phyloP scores from a whole-genome alignment of 2,329 filamentous ascomycete species.

The Aspergillus candidus region DNA sequence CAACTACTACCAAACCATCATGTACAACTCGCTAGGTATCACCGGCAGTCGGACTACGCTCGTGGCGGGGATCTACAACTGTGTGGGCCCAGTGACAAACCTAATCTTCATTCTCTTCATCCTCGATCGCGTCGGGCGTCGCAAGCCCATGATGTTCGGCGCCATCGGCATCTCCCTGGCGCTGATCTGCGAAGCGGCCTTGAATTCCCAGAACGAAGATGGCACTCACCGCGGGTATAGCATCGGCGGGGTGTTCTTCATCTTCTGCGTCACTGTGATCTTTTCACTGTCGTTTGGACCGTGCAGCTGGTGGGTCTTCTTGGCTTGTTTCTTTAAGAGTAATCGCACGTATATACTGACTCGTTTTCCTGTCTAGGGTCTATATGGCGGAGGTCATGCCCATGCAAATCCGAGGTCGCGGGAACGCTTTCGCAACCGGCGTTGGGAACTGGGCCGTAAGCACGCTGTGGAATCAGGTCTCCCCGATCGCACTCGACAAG shows the following conservation, averaged over 20 bases:
- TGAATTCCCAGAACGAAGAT: conserved; percentile 49
- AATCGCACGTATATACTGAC: neutral
- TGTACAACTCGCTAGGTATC: conserved; percentile 48
- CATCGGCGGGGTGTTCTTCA: conserved; percentile 58
- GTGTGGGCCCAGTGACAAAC: conserved; percentile 44
- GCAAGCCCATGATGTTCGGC: conserved; percentile 50
- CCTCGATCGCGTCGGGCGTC: conserved; percentile 49
- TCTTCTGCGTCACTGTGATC: conserved; percentile 57
- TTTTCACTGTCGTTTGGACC: conserved; percentile 57
- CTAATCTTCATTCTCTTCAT: conserved; percentile 51
- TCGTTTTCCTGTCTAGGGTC: conserved; percentile 45
- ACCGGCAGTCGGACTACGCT: conserved; percentile 49
- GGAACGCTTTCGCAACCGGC: conserved; percentile 53
- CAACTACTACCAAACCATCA: conserved; percentile 37
- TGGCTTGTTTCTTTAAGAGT: too few relatives aligned
- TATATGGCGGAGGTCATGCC: conserved; percentile 64
- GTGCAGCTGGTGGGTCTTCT: conserved; percentile 21
- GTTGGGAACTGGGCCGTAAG: conserved; percentile 56
- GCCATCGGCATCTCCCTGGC: conserved; percentile 51
- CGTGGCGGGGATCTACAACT: conserved; percentile 56
- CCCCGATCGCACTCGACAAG: conserved; percentile 45
- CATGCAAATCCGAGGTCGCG: conserved; percentile 57
- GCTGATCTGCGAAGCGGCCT: conserved; percentile 54
- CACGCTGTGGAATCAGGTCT: conserved; percentile 55
- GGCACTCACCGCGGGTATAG: conserved; percentile 44